Base-by-base conservation (phyloP, 192 early-diverging fungal genomes). In the Tieghemiomyces parasiticus region DNA sequence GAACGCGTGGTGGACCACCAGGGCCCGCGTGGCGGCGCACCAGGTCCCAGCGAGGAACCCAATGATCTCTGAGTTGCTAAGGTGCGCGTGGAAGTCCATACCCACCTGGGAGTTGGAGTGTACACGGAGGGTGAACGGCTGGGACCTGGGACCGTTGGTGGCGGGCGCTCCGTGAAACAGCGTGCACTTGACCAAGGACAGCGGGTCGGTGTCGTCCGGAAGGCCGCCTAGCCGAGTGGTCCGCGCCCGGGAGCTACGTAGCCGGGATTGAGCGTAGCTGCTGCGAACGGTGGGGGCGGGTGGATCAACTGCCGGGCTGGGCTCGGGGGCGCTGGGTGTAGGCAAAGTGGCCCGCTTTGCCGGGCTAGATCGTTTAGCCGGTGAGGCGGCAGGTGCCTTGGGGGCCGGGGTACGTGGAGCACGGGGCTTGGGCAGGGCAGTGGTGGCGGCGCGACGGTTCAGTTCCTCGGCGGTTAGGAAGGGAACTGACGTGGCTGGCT, bases 71-170 rank as follows among this genome's bases (percentile, higher is more conserved):
- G 86, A 79, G 0, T 83, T 78, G 77, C 90, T 83, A 58, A 95
- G 65, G 62, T 93, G 91, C n/a, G 92, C 77, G 72, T 95, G 92
- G 59, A 95, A 83, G 71, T 95, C 92, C 88, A 95, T 93, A 16
- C 83, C 75, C 8, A 90, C 52, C 50, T 87, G 75, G 1, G 85
- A 90, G 62, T 84, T 84, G 28, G 85, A 84, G 59, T 86, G 78
- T 14, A 90, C 83, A 8, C 61, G 61, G 3, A 92, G 74, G 30
- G 68, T 67, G 74, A 93, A 95, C 0, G 92, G 91, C 67, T 95
- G 92, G 51, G 81, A 70, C 6, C 86, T 88, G 3, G 65, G 60
- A 22, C 73, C 69, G 16, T 74, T 74, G 6, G 82, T 87, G 19
- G 77, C 78, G 20, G 89, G 87, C 28, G 67, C 71, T 16, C 83